Evolutionary conservation across 2,329 filamentous ascomycete species (phyloP).

Genomic region (Phyllosticta citribraziliensis): DNA sequence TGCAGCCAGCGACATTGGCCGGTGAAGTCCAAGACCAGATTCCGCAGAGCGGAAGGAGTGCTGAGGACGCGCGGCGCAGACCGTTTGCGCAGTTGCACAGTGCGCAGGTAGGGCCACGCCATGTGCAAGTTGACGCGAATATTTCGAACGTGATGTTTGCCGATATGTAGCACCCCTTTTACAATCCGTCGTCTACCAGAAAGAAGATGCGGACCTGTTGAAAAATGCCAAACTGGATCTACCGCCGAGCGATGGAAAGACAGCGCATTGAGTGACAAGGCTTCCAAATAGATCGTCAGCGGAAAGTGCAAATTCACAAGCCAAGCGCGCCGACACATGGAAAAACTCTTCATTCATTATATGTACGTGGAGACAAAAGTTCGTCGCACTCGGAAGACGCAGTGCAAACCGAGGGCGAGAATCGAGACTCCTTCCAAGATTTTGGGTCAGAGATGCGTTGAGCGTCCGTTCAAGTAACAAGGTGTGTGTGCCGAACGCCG

Average conservation of each 20-base stretch:
- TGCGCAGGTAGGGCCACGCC: not conserved
- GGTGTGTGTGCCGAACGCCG: constrained; percentile 98
- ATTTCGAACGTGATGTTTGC: not conserved
- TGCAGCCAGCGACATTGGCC: not conserved
- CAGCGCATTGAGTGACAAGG: constrained; percentile 3
- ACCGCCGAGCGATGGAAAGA: constrained; percentile 3
- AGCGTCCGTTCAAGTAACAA: constrained; percentile 97
- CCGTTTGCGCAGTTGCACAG: not conserved
- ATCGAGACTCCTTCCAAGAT: constrained; percentile 41
- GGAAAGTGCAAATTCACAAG: not conserved
- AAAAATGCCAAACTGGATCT: constrained; percentile 5
- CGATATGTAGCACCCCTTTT: constrained; percentile 27
- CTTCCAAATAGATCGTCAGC: not conserved
- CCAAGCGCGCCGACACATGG: not conserved
- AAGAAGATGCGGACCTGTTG: constrained; percentile 11
- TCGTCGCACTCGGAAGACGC: not conserved
- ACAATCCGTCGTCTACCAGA: constrained; percentile 23
- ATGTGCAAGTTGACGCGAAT: not conserved
- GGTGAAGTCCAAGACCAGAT: not conserved
- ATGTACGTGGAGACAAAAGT: not conserved
- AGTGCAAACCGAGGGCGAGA: not conserved
- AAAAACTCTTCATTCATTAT: constrained; percentile 1
- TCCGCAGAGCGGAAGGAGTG: not conserved
- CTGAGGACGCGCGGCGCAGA: not conserved
- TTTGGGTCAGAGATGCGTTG: constrained; percentile 87